These are phyloP conservation scores for Aphanoascus verrucosus DNA, from an alignment of 2,329 filamentous ascomycete species.

Conservation along the genomic window DNA sequence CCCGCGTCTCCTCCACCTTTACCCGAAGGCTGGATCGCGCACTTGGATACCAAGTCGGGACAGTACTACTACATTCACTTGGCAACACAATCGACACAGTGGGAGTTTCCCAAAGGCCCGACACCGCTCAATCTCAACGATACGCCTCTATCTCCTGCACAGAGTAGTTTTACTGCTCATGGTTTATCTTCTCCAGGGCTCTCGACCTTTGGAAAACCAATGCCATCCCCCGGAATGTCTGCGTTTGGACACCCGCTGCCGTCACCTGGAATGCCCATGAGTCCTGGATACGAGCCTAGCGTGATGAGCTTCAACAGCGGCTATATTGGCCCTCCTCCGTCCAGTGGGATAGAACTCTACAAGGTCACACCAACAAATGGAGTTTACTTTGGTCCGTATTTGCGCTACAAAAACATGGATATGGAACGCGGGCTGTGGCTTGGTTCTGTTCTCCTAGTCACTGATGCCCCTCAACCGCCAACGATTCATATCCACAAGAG, in stretches of 20 bases:
- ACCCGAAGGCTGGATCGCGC: conserved; percentile 96
- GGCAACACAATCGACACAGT: conserved; percentile 88
- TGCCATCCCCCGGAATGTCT: conserved; percentile 61
- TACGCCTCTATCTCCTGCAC: conserved; percentile 69
- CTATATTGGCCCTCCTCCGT: conserved; percentile 79
- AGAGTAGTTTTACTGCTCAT: conserved; percentile 52
- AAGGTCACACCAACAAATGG: conserved; percentile 88
- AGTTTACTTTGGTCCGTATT: conserved; percentile 94
- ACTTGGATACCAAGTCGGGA: conserved; percentile 86
- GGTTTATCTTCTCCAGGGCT: conserved; percentile 24
- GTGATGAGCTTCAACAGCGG: conserved; percentile 77
- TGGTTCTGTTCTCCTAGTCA: conserved; percentile 86
- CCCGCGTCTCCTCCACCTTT: conserved; percentile 82
- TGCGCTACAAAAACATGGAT: conserved; percentile 96
- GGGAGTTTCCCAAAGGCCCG: conserved; percentile 96
- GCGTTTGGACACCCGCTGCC: conserved; percentile 53
- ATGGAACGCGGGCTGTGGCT: conserved; percentile 82
- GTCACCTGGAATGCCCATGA: conserved; percentile 73
- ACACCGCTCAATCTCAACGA: conserved; percentile 78
- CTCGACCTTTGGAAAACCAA: conserved; percentile 42
- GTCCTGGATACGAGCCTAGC: conserved; percentile 72
- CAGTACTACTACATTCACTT: conserved; percentile 99
- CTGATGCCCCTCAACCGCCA: conserved; percentile 80
- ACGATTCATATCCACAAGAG: conserved; percentile 94
- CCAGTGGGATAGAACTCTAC: conserved; percentile 85